Evolutionary conservation across 371 early-diverging fungal genomes (phyloP).

Genomic region (Rhizomucor miehei): DNA sequence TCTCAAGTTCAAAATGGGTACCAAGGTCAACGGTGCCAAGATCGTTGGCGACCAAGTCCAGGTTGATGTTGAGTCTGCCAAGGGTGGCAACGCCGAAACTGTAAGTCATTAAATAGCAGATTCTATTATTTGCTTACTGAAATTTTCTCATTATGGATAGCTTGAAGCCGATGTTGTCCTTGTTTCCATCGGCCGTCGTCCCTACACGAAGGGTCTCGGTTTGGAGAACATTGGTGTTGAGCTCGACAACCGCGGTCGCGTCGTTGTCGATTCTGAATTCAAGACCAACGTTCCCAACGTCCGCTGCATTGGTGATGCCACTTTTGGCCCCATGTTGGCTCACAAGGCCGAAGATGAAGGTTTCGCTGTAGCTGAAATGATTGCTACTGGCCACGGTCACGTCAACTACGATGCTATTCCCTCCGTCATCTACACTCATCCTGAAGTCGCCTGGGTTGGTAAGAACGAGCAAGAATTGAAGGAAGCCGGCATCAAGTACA

Average conservation of each 20-base stretch:
- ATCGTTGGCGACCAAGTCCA: slow-evolving; percentile 81
- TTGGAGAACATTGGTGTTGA: slow-evolving; percentile 89
- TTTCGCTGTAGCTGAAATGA: slow-evolving; percentile 92
- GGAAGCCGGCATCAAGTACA: slow-evolving; percentile 81
- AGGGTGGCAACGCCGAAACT: slow-evolving; percentile 77
- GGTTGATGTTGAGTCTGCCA: slow-evolving; percentile 89
- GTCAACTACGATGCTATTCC: slow-evolving; percentile 98
- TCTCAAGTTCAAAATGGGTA: slow-evolving; percentile 96
- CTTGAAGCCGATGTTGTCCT: slow-evolving; percentile 92
- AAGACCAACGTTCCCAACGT: slow-evolving; percentile 87
- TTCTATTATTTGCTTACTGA: neutral
- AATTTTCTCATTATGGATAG: slow-evolving; percentile 22
- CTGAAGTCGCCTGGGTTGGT: slow-evolving; percentile 99
- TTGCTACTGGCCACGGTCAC: slow-evolving; percentile 89
- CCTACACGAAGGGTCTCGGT: slow-evolving; percentile 91
- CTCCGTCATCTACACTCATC: slow-evolving; percentile 97
- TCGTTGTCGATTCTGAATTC: slow-evolving; percentile 86
- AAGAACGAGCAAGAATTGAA: slow-evolving; percentile 93
- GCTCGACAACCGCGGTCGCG: slow-evolving; percentile 86
- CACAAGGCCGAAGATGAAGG: slow-evolving; percentile 99
- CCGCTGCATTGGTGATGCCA: slow-evolving; percentile 96
- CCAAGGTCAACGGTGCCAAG: slow-evolving; percentile 91
- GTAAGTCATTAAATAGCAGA: slow-evolving; percentile 37
- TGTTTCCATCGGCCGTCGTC: slow-evolving; percentile 94
- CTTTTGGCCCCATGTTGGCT: slow-evolving; percentile 97